phyloP scores from a whole-genome alignment of 2,329 filamentous ascomycete species.

The Ustilaginoidea virens region DNA sequence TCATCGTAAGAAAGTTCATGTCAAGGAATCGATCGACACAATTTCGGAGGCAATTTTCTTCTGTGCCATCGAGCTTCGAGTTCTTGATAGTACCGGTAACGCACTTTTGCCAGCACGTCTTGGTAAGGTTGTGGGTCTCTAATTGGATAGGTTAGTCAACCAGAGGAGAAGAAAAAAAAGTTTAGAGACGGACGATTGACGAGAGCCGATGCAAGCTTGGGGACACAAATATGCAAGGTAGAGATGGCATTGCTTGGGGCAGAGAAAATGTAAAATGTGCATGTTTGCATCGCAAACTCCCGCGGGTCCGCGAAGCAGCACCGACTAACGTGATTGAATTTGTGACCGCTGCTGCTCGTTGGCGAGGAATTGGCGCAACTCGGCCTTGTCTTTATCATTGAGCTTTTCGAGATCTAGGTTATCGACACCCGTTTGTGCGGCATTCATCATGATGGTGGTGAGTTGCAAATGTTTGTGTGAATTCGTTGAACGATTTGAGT shows the following conservation, averaged over 20 bases:
- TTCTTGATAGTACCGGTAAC: slow-evolving; percentile 58
- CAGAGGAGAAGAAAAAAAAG: neutral
- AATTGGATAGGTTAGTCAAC: slow-evolving; percentile 1
- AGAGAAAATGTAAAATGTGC: neutral
- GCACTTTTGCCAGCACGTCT: slow-evolving; percentile 93
- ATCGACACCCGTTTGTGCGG: slow-evolving; percentile 23
- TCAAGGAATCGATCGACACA: slow-evolving; percentile 93
- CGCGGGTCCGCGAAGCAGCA: no score
- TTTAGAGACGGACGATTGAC: neutral
- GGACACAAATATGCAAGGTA: neutral
- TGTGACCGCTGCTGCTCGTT: slow-evolving; percentile 78
- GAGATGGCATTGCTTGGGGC: neutral
- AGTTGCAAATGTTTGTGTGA: no score
- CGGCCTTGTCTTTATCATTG: slow-evolving; percentile 66
- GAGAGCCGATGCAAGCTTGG: neutral
- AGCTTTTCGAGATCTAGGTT: slow-evolving; percentile 57
- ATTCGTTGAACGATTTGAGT: no score
- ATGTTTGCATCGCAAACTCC: neutral
- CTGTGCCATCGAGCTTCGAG: slow-evolving; percentile 56
- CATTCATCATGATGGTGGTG: slow-evolving; percentile 20
- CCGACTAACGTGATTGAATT: slow-evolving; percentile 44
- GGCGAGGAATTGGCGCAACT: slow-evolving; percentile 72
- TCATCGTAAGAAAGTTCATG: slow-evolving; percentile 69
- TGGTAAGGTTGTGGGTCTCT: slow-evolving; percentile 43
- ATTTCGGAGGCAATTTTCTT: slow-evolving; percentile 77